Evolutionary conservation across 108 stramenopile genomes (phyloP), one percentile per base, ranked within the genome.

Genomic region (Thalassiosira profunda): DNA sequence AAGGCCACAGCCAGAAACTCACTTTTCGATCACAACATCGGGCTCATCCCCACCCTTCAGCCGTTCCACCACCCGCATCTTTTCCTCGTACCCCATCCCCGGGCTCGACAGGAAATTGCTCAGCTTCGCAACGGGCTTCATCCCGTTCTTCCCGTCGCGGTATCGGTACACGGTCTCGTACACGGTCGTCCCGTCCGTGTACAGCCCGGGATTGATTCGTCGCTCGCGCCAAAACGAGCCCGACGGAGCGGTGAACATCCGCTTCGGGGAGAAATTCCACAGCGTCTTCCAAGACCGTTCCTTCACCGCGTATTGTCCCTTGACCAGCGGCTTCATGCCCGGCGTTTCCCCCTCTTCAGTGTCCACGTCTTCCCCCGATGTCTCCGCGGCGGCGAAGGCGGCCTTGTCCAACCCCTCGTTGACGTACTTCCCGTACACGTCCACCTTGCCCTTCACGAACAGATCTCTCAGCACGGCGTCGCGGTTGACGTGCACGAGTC

Each of bases 201-300:
- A 95, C 18, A 95, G 47, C 0, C 94, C 94, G 0, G 85, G 81
- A n/a, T 73, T 75, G 8, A 95, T 51, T 12, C 94, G 84, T 29
- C 94, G 88, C 74, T 95, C 94, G 25, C 94, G 83, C 87, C 89
- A 90, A 57, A 86, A 91, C 54, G 81, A 84, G 14, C 94, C 94
- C 11, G 94, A 95, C 7, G 90, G 79, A 58, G 85, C 78, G 9
- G 88, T 81, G 53, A 95, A 84, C 48, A 89, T 79, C 36, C 90
- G 80, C 44, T 86, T 88, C 1, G 91, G 88, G 26, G 84, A 89
- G 67, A 92, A 91, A 67, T 95, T 95, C 88, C 87, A 95, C 8
- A 91, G 58, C 21, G 86, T 95, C 90, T 68, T 90, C 87, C 86
- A 87, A 3, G 89, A 89, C 41, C 89, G 70, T 61, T 88, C 82